These are phyloP conservation scores for Cymbidium sinense DNA, from an alignment of 106 monocot species.

Conservation along the genomic window DNA sequence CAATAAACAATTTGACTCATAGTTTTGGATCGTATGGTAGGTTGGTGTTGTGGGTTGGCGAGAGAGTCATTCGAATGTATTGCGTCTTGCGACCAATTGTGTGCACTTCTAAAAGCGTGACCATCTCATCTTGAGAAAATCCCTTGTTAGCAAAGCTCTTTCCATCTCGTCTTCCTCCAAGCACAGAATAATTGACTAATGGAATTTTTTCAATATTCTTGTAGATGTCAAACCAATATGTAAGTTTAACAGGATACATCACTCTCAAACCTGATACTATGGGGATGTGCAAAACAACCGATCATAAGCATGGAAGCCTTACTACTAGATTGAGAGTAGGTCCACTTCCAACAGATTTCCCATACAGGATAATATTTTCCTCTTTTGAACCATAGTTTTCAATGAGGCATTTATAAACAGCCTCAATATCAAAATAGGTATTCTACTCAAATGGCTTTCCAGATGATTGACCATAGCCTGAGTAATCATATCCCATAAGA, in stretches of 20 bases:
- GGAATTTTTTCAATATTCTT: slow-evolving; percentile 9
- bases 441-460: slow-evolving; percentile 23
- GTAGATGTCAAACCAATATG: too few relatives aligned
- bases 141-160: too few relatives aligned
- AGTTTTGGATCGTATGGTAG: too few relatives aligned
- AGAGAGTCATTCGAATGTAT: too few relatives aligned
- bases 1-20: too few relatives aligned
- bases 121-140: too few relatives aligned
- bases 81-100: too few relatives aligned
- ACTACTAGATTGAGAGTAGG: slow-evolving; percentile 18
- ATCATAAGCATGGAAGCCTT: slow-evolving; percentile 11
- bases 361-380: slow-evolving; percentile 20
- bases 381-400: slow-evolving; percentile 22
- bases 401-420: slow-evolving; percentile 20
- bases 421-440: slow-evolving; percentile 27
- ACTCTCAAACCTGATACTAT: slow-evolving; percentile 24
- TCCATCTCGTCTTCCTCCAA: too few relatives aligned
- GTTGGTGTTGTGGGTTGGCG: too few relatives aligned
- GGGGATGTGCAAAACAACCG: too few relatives aligned
- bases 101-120: too few relatives aligned
- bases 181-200: slow-evolving; percentile 1
- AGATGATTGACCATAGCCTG: too few relatives aligned
- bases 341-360: slow-evolving; percentile 27
- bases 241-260: slow-evolving; percentile 23
- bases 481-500: slow-evolving; percentile 29